Percentiles rank a stretch among this genome's conserved stretches.
These are phyloP conservation scores for Neonectria coccinea DNA, from an alignment of 2,329 filamentous ascomycete species.

Conservation along the genomic window DNA sequence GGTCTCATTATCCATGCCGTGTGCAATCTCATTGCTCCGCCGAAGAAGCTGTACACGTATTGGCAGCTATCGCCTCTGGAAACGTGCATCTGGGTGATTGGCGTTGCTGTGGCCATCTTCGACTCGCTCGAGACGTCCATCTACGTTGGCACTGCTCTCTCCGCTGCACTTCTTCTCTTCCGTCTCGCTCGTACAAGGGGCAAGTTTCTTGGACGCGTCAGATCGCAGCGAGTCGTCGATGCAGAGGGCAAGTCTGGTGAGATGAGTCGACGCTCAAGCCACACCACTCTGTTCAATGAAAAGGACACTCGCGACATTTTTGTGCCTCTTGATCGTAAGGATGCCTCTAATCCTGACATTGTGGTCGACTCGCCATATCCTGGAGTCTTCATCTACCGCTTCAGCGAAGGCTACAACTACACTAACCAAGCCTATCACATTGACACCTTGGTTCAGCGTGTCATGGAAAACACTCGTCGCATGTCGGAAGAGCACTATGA, in stretches of 20 bases:
- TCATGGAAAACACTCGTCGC: slow-evolving; percentile 56
- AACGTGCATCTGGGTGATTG: slow-evolving; percentile 78
- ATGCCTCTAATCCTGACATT: slow-evolving; percentile 60
- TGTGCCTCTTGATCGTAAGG: slow-evolving; percentile 55
- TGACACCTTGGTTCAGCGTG: slow-evolving; percentile 54
- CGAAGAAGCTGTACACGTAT: slow-evolving; percentile 80
- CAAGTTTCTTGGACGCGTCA: slow-evolving; percentile 58
- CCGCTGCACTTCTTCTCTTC: slow-evolving; percentile 57
- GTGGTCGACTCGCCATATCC: slow-evolving; percentile 58
- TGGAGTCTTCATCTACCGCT: slow-evolving; percentile 65
- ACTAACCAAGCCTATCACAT: slow-evolving; percentile 63
- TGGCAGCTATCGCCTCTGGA: slow-evolving; percentile 82
- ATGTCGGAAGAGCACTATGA: slow-evolving; percentile 54
- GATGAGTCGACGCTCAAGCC: not conserved
- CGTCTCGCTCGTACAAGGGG: slow-evolving; percentile 61
- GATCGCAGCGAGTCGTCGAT: slow-evolving; percentile 31
- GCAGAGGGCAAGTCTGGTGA: not conserved
- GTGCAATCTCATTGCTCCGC: slow-evolving; percentile 78
- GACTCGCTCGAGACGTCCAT: slow-evolving; percentile 63
- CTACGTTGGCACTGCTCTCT: slow-evolving; percentile 60
- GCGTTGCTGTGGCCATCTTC: slow-evolving; percentile 70
- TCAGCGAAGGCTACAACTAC: slow-evolving; percentile 65
- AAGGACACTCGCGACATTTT: slow-evolving; percentile 50
- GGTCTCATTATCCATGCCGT: slow-evolving; percentile 89
- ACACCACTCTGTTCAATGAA: slow-evolving; percentile 8